Percentiles rank a stretch among this genome's conserved stretches.
Evolutionary conservation across 2,329 filamentous ascomycete genomes (phyloP).

Genomic region (Cladosporium halotolerans): DNA sequence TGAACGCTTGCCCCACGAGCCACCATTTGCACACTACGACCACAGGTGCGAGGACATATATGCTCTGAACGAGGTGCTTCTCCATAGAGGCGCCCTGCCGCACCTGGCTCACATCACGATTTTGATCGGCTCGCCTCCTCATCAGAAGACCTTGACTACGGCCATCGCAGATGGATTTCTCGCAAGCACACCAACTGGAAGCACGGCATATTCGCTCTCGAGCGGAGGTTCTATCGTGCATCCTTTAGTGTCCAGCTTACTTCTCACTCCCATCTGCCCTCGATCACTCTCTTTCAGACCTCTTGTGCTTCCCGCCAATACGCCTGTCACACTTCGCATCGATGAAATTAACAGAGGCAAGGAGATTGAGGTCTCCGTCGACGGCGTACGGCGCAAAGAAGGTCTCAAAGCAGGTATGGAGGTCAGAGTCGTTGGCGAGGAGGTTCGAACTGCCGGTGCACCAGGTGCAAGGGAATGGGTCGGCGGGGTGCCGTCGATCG

Average conservation of each 20-base stretch:
- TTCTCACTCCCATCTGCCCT: conserved; percentile 91
- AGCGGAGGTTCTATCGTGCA: conserved; percentile 91
- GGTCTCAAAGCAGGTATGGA: conserved; percentile 53
- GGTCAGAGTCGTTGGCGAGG: conserved; percentile 81
- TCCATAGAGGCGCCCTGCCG: conserved; percentile 83
- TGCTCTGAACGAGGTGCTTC: conserved; percentile 91
- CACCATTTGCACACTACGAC: conserved; percentile 27
- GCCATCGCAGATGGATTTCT: conserved; percentile 94
- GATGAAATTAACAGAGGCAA: conserved; percentile 54
- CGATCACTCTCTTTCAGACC: conserved; percentile 88
- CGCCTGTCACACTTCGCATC: conserved; percentile 72
- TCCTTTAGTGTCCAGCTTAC: conserved; percentile 77
- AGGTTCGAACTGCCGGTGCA: conserved; percentile 49
- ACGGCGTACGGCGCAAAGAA: conserved; percentile 39
- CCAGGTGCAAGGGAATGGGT: conserved; percentile 45
- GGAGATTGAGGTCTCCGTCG: conserved; percentile 46
- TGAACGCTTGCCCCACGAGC: conserved; percentile 35
- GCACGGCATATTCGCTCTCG: conserved; percentile 91
- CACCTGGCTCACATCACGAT: conserved; percentile 91
- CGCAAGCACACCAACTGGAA: conserved; percentile 87
- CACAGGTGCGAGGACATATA: conserved; percentile 44
- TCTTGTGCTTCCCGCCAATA: conserved; percentile 79
- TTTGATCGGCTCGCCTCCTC: conserved; percentile 57
- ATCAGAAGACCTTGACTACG: conserved; percentile 79
- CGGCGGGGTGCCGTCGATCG: conserved; percentile 87